Evolutionary conservation across 192 early-diverging fungal genomes (phyloP).

Genomic region (Funneliformis mosseae): DNA sequence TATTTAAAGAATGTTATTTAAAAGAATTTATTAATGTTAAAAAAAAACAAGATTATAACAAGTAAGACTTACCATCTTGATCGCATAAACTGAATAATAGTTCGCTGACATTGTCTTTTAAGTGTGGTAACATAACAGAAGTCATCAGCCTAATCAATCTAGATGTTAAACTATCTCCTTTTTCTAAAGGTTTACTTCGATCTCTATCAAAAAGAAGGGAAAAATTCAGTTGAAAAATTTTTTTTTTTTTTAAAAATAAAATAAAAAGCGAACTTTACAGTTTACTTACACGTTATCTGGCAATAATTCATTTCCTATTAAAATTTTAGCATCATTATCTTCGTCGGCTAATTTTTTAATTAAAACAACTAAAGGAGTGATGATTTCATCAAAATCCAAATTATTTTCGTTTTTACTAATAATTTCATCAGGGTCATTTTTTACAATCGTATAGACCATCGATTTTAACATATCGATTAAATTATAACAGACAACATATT

Average conservation of each 20-base stretch:
- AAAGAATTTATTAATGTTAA: neutral
- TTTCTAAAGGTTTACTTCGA: constrained; percentile 68
- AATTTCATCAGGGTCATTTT: constrained; percentile 50
- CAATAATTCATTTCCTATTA: constrained; percentile 51
- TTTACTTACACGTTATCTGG: constrained; percentile 68
- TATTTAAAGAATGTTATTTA: neutral
- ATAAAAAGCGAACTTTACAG: neutral
- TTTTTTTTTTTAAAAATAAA: neutral
- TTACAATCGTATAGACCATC: constrained; percentile 31
- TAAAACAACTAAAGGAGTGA: constrained; percentile 70
- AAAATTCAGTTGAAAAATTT: neutral
- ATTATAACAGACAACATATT: constrained; percentile 35
- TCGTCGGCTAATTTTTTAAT: constrained; percentile 61
- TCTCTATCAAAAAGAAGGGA: constrained; percentile 54
- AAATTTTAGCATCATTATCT: constrained; percentile 45
- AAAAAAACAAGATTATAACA: neutral
- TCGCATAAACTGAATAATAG: constrained; percentile 70
- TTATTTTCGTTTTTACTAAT: constrained; percentile 38
- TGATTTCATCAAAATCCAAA: constrained; percentile 59
- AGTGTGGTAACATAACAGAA: constrained; percentile 58
- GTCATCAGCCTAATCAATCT: constrained; percentile 73
- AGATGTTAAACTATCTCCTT: constrained; percentile 61
- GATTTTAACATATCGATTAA: constrained; percentile 45
- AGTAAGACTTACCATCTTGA: constrained; percentile 59
- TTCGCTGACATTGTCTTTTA: constrained; percentile 62